Base-by-base conservation (phyloP, 2,329 filamentous ascomycete species). In the Elsinoe batatas region DNA sequence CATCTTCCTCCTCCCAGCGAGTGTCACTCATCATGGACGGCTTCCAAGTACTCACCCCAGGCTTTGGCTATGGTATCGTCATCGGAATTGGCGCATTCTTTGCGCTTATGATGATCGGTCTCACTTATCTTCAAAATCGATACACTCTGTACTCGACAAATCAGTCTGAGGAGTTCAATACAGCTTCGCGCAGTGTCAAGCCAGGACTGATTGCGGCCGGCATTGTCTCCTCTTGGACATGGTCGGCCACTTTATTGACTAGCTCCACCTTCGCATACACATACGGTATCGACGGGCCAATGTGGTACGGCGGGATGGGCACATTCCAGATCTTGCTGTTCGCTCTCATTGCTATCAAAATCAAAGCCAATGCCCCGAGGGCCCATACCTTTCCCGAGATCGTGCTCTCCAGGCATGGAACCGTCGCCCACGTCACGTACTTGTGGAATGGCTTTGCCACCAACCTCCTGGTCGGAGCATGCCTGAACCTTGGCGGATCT, bases 141-240 rank as follows among this genome's bases (percentile, higher is more conserved):
- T 84, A 84, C 63, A 64, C 63, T 5, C 43, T 57, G n/a, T 64
- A 64, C 56, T 64, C 61, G 0, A 64, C 63, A 4, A 59, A 60
- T 18, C 59, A 64, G 46, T 58, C 63, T 7, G 89, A 95, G 71
- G 91, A 91, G 83, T 95, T 95, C 76, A 90, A 81, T 60, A 94
- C 89, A 0, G 89, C 89, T 44, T 88, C 88, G 17, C 79, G 90
- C 60, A 89, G 87, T 1, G 87, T 95, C 61, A 95, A 94, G 68
- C 90, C 87, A 2, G 89, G 90, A 32, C 76, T 95, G 8, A 88
- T 95, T 1, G 88, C 87, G 12, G 86, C 87, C 1, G 89, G 88
- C 17, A 89, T 95, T 20, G 88, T 94, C 3, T 91, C 85, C 26
- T 90, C 86, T 5, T 95, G 89, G 89, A 94, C 89, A 0, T 94